Evolutionary conservation across 176 grass and related monocot species (phyloP), one percentile per base, ranked within the genome.

Genomic region (Panicum miliaceum): DNA sequence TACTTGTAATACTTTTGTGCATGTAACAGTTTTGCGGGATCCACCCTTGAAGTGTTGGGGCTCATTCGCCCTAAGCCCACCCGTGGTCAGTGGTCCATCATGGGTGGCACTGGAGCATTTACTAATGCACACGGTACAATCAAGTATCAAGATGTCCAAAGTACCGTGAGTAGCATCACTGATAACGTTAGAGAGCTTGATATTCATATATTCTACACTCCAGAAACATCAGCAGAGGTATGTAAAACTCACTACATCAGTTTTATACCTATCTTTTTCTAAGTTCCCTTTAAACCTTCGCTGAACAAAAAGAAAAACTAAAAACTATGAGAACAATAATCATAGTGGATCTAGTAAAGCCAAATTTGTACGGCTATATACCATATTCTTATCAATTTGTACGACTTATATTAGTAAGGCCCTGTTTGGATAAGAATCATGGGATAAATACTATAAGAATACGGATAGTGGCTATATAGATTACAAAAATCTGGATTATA

Each of bases 21-120:
- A 22, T 68, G 65, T 1, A 41, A 41, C 36, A 68, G 65, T 20
- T 68, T 22, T 68, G 37, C 36, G 0, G 65, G 65, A 68, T 68
- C 65, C 37, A 68, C 65, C 3, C 65, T 68, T n/a, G 19, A 68
- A 68, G 65, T 68, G 19, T 20, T 68, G 65, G 65, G 65, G 19
- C 10, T 42, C 34, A 40, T 22, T 41, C 9, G 4, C 22, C 56
- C 56, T 59, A 4, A 23, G 9, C 56, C n/a, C 57, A 26, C 57
- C 3, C 3, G 9, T 12, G 37, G 19, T 22, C 36, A 68, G 20
- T 68, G 65, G 65, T 68, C 65, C 4, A 68, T 68, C 37, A 42
- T 42, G 19, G 65, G 65, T 68, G 65, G 65, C 37, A 68, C 65
- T n/a, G 65, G 65, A 68, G 10, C 9, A 42, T 68, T 68, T 23